These are phyloP conservation scores for Collybia mongolica DNA, from an alignment of 768 basidiomycete genomes.

Conservation along the genomic window DNA sequence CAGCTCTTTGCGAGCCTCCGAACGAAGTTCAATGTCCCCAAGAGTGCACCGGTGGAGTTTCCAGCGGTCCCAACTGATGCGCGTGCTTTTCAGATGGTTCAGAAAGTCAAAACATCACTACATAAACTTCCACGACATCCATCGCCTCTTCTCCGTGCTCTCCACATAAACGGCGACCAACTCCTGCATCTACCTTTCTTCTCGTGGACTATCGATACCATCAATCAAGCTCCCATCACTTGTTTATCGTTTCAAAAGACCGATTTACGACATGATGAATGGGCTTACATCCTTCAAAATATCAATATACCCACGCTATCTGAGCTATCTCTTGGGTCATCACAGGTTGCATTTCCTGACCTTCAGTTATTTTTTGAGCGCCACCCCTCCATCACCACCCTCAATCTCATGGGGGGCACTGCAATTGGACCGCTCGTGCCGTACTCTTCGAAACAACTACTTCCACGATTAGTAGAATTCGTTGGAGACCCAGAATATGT, in stretches of 20 bases:
- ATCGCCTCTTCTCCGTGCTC: conserved; percentile 2
- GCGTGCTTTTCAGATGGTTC: background rate
- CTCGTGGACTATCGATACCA: conserved; percentile 13
- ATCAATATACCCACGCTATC: conserved; percentile 13
- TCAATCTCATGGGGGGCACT: conserved; percentile 12
- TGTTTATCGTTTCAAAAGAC: conserved; percentile 13
- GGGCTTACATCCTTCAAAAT: conserved; percentile 15
- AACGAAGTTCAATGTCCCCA: background rate
- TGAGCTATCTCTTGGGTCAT: conserved; percentile 10
- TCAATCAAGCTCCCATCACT: conserved; percentile 14
- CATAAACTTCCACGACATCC: background rate
- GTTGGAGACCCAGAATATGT: conserved; percentile 9
- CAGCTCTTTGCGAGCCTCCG: background rate
- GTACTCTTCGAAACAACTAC: conserved; percentile 5
- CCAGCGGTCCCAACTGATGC: background rate
- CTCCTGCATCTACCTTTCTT: conserved; percentile 12
- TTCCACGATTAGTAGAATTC: conserved; percentile 9
- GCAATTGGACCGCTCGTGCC: conserved; percentile 9
- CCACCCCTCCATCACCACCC: conserved; percentile 15
- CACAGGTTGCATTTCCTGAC: conserved; percentile 16
- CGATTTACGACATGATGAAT: conserved; percentile 12
- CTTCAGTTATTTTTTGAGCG: conserved; percentile 16
- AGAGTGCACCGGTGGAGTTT: background rate
- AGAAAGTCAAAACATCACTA: background rate
- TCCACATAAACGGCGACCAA: conserved; percentile 7